Conservation (phyloP, 352 stramenopile species). For the Hyphochytrium catenoides region DNA sequence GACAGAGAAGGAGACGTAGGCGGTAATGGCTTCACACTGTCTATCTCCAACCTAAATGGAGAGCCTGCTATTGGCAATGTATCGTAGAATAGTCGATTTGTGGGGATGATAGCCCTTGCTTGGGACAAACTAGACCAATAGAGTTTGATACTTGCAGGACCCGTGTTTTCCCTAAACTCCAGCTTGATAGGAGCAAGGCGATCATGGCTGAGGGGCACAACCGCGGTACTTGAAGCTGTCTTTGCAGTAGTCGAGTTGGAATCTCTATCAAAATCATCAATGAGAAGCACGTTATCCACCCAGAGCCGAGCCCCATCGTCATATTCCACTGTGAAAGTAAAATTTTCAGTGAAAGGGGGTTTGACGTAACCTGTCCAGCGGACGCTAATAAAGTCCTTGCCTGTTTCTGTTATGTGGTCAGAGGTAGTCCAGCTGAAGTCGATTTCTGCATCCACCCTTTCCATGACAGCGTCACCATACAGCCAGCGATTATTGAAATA, state of each 20-base stretch:
- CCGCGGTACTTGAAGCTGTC: too few species aligned
- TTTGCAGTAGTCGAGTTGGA: too few species aligned
- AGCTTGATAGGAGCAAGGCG: conserved; percentile 58
- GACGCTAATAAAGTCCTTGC: conserved; percentile 78
- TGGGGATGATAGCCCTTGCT: conserved; percentile 51
- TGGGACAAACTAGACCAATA: conserved; percentile 69
- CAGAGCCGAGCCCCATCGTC: conserved; percentile 73
- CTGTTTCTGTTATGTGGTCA: conserved; percentile 63
- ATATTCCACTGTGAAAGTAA: conserved; percentile 51
- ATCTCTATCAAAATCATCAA: too few species aligned
- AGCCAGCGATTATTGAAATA: conserved; percentile 94
- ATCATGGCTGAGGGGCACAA: conserved; percentile 29
- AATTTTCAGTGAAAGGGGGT: conserved; percentile 62
- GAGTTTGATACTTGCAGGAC: conserved; percentile 46
- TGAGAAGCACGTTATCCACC: conserved; percentile 43
- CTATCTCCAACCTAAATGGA: conserved; percentile 26
- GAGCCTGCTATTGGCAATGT: conserved; percentile 24
- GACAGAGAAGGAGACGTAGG: conserved; percentile 17
- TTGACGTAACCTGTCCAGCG: conserved; percentile 78
- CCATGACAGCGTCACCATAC: conserved; percentile 45
- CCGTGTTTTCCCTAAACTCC: conserved; percentile 81
- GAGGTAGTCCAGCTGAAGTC: conserved; percentile 81
- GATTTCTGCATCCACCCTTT: conserved; percentile 57
- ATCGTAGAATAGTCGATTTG: conserved; percentile 54
- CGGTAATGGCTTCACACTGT: conserved; percentile 24